These are phyloP conservation scores for Filosporella fistucella DNA, from an alignment of 495 filamentous ascomycete species.

Conservation along the genomic window DNA sequence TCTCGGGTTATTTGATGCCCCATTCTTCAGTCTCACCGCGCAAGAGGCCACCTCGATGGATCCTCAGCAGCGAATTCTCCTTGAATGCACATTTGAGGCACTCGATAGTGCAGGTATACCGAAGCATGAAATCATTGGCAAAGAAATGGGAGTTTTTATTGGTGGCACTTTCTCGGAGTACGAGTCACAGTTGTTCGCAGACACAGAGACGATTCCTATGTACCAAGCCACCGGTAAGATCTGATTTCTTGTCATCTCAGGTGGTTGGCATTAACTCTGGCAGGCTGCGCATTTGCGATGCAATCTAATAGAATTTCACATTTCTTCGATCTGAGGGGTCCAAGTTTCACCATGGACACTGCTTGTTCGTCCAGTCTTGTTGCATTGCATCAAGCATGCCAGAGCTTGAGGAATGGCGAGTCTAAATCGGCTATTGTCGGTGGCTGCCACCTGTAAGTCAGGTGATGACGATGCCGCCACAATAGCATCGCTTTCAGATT, in stretches of 20 bases:
- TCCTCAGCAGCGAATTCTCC: slow-evolving; percentile 47
- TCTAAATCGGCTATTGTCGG: slow-evolving; percentile 27
- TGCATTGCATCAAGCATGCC: slow-evolving; percentile 69
- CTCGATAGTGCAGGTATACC: slow-evolving; percentile 49
- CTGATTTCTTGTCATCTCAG: slow-evolving; percentile 17
- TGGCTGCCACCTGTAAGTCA: slow-evolving; percentile 14
- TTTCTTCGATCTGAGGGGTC: slow-evolving; percentile 52
- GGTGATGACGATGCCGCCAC: no score
- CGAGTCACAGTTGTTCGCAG: slow-evolving; percentile 30
- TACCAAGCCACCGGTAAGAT: slow-evolving; percentile 22
- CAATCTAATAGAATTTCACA: slow-evolving; percentile 59
- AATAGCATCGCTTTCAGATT: no score
- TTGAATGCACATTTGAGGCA: slow-evolving; percentile 54
- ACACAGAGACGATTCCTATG: slow-evolving; percentile 31
- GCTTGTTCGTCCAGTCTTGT: slow-evolving; percentile 77
- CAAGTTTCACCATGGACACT: slow-evolving; percentile 75
- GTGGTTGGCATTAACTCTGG: slow-evolving; percentile 32
- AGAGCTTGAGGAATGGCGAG: slow-evolving; percentile 63
- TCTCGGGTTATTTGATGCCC: slow-evolving; percentile 48
- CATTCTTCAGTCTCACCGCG: slow-evolving; percentile 54
- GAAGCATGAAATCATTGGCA: slow-evolving; percentile 28
- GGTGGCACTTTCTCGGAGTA: slow-evolving; percentile 31
- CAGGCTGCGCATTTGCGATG: slow-evolving; percentile 40
- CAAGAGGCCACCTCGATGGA: slow-evolving; percentile 56
- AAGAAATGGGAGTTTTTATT: slow-evolving; percentile 39